Base-by-base conservation (phyloP, 805 yeast genomes). In the Vanderwaltozyma yarrowii region DNA sequence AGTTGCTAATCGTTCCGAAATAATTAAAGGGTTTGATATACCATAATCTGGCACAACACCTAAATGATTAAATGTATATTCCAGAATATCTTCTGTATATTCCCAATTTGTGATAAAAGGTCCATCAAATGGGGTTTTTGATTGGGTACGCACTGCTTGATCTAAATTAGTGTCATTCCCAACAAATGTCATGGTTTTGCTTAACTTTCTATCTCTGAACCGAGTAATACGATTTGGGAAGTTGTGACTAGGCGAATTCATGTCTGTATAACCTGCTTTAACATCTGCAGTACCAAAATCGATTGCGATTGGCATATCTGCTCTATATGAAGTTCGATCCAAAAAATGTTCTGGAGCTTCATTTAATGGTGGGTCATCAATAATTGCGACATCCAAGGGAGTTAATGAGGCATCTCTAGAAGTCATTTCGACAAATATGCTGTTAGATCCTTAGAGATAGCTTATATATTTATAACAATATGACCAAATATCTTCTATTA, bases 21-120 rank as follows among this genome's bases (percentile, higher is more conserved):
- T 61, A 12, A 88, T 70, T 0, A 92, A 56, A 1, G 97, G 97
- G 49, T 83, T 86, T 33, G 79, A 74, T 4, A 88, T 75, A 2
- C 66, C 55, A 2, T 74, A 73, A 2, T 60, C 46, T 0, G 75
- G 63, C 7, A 50, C 51, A 2, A 86, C 92, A 3, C 89, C 81
- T 34, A 89, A 52, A 56, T 85, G 94, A 43, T 76, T 72, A 54
- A 92, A 80, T 0, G 87, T 67, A 54, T 87, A 92, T 59, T 89
- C 97, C 35, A 92, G 56, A 37, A 89, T 73, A 41, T 70, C 73
- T 56, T 92, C 98, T 2, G 80, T 71, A 41, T 79, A 73, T 40
- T 92, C 97, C 97, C 97, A 94, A 57, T 88, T 94, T 19, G 94
- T 79, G 26, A 92, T 67, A 47, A 86, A 64, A 4, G 84, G 73